Percentiles rank a stretch among this genome's conserved stretches.
Conservation (phyloP, 2,329 filamentous ascomycete species). For the Chrysoporthe deuterocubensis region DNA sequence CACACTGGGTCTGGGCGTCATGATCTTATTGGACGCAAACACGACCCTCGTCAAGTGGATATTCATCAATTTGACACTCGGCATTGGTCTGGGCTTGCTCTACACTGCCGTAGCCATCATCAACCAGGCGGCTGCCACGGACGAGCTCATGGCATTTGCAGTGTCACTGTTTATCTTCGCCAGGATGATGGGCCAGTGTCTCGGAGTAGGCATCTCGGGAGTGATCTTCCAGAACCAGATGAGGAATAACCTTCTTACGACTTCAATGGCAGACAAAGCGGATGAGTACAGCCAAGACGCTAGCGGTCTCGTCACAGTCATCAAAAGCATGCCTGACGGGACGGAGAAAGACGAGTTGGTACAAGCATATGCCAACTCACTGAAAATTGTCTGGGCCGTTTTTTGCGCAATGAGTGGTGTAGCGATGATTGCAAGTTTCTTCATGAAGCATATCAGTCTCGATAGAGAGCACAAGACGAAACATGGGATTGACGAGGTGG, state of each 20-base stretch:
- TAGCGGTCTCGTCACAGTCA: neutral
- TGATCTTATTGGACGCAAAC: conserved; percentile 25
- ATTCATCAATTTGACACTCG: conserved; percentile 23
- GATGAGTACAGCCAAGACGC: neutral
- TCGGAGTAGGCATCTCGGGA: conserved; percentile 31
- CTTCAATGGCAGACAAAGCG: neutral
- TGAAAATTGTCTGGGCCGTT: no score
- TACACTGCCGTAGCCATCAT: conserved; percentile 31
- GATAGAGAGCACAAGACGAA: no score
- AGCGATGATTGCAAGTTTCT: no score
- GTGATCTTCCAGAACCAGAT: conserved; percentile 31
- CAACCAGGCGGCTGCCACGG: conserved; percentile 30
- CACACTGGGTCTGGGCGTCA: conserved; percentile 21
- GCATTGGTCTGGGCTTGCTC: conserved; percentile 30
- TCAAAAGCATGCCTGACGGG: neutral
- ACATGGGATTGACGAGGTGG: no score
- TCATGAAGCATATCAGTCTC: no score
- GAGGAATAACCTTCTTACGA: neutral
- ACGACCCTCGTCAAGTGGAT: conserved; percentile 23
- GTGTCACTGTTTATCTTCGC: conserved; percentile 20
- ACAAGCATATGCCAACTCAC: no score
- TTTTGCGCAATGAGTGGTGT: no score
- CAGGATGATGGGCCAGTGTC: conserved; percentile 29
- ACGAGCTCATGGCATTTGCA: conserved; percentile 28
- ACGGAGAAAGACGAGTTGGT: neutral